Conservation (phyloP, 257 asterid genomes). For the Ajuga chamaepitys region DNA sequence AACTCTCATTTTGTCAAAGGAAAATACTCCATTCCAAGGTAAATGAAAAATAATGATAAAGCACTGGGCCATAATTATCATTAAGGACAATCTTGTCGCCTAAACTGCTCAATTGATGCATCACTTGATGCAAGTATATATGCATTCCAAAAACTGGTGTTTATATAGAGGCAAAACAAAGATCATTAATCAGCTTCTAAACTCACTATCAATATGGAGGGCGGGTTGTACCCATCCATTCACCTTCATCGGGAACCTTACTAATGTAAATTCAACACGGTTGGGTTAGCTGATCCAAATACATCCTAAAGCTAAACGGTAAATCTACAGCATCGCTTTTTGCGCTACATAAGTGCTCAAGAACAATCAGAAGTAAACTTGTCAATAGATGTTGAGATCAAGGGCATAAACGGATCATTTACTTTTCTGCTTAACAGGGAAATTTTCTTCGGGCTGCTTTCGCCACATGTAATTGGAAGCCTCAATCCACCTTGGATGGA, state of each 20-base stretch:
- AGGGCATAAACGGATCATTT: conserved; percentile 8
- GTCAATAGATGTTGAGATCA: neutral
- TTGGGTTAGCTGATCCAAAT: neutral
- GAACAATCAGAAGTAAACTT: neutral
- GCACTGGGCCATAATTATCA: too few relatives aligned
- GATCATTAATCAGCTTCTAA: too few relatives aligned
- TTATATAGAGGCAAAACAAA: too few relatives aligned
- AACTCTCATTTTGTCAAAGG: too few relatives aligned
- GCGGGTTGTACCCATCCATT: neutral
- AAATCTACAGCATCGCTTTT: neutral
- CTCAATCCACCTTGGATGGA: conserved; percentile 68
- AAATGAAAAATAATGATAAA: too few relatives aligned
- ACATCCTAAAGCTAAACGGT: neutral
- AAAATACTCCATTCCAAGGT: too few relatives aligned
- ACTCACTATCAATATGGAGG: neutral
- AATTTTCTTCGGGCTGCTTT: conserved; percentile 66
- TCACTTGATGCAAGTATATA: too few relatives aligned
- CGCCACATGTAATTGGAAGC: conserved; percentile 64
- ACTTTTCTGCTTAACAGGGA: conserved; percentile 28
- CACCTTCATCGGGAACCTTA: conserved; percentile 1
- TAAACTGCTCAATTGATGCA: too few relatives aligned
- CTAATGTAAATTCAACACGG: neutral
- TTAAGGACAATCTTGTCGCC: too few relatives aligned
- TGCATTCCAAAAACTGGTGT: too few relatives aligned
- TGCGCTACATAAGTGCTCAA: neutral